A percentile compares a stretch with the other conserved stretches of the same genome.
Evolutionary conservation across 2,329 filamentous ascomycete species (phyloP).

Genomic region (Mycogone perniciosa): DNA sequence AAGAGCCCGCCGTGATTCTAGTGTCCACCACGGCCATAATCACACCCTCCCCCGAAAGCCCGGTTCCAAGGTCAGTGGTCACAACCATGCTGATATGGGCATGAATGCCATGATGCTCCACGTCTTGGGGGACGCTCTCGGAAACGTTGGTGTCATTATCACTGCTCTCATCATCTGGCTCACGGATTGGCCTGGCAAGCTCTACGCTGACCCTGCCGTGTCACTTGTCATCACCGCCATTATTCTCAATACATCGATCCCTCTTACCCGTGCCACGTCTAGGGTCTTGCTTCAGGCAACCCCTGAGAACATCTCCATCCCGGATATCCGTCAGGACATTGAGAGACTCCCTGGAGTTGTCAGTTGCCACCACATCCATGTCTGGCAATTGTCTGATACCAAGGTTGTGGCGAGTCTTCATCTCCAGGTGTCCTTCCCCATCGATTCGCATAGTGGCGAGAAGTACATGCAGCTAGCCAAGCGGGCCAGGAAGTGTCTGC

Average conservation of each 20-base stretch:
- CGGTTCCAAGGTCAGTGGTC: conserved; percentile 57
- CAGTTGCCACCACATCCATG: conserved; percentile 91
- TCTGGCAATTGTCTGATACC: conserved; percentile 95
- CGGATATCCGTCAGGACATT: conserved; percentile 90
- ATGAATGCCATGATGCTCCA: conserved; percentile 82
- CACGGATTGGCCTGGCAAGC: conserved; percentile 71
- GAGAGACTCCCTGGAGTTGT: conserved; percentile 76
- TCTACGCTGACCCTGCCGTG: conserved; percentile 85
- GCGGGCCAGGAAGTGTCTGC: conserved; percentile 78
- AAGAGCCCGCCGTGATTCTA: conserved; percentile 40
- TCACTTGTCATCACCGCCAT: conserved; percentile 89
- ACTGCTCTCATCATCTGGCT: conserved; percentile 89
- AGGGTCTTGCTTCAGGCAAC: conserved; percentile 93
- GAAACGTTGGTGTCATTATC: conserved; percentile 78
- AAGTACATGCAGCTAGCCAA: conserved; percentile 88
- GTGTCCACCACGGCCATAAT: conserved; percentile 65
- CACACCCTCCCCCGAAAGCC: conserved; percentile 68
- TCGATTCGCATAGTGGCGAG: conserved; percentile 69
- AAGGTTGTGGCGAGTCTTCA: conserved; percentile 92
- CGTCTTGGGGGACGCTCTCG: conserved; percentile 75
- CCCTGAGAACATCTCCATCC: conserved; percentile 77
- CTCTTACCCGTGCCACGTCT: conserved; percentile 70
- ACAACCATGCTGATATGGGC: conserved; percentile 84
- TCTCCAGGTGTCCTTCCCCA: conserved; percentile 84
- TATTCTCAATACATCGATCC: conserved; percentile 67